Percentiles rank a stretch among this genome's conserved stretches.
These are phyloP conservation scores for Leonotis leonurus DNA, from an alignment of 257 asterid species.

Conservation along the genomic window DNA sequence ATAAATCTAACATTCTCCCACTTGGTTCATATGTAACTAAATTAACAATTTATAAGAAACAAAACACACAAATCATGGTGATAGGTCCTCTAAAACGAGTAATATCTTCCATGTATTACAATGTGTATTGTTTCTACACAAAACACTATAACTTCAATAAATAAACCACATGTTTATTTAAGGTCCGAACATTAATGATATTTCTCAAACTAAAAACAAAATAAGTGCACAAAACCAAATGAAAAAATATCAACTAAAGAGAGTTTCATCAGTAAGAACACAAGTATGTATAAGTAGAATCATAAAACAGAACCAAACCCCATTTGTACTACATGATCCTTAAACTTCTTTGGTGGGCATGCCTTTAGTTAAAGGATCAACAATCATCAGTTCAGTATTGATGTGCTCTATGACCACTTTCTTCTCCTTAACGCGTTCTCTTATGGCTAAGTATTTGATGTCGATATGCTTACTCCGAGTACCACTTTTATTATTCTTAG, in stretches of 20 bases:
- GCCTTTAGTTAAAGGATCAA: not conserved
- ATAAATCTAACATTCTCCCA: not conserved
- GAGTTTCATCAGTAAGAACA: not conserved
- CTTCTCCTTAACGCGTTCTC: not conserved
- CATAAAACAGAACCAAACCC: not conserved
- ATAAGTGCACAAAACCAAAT: not conserved
- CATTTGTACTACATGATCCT: not conserved
- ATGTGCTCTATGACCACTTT: not conserved
- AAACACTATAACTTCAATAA: not conserved
- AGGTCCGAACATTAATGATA: not conserved
- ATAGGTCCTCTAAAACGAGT: not conserved
- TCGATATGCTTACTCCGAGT: not conserved
- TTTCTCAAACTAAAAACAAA: not conserved
- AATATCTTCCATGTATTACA: not conserved
- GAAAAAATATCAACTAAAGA: not conserved
- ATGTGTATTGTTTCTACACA: not conserved
- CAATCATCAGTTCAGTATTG: not conserved
- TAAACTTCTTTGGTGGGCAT: not conserved
- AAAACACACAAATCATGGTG: not conserved
- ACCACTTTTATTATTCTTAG: not conserved
- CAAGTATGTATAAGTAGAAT: not conserved
- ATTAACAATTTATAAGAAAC: not conserved
- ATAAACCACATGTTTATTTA: not conserved
- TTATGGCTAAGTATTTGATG: not conserved
- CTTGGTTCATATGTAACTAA: not conserved